Evolutionary conservation across 169 alveolate genomes (phyloP), one percentile per base, ranked within the genome.

Genomic region (Perkinsus olseni): DNA sequence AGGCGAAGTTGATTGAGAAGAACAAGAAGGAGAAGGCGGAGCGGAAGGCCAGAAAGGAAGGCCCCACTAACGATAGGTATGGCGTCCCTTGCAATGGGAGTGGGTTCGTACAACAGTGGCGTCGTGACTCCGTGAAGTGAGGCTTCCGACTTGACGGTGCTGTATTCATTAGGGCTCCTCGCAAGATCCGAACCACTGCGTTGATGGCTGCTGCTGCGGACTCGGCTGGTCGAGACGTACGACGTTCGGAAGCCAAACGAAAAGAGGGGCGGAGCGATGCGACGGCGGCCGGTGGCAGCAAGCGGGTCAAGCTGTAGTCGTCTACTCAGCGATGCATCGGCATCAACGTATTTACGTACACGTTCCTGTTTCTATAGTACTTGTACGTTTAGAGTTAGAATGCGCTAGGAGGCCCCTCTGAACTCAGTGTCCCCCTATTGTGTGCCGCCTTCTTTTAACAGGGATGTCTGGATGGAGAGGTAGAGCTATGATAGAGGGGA

Each of bases 11-110:
- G 82, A 62, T 62, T 62, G 82, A 62, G 34, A 62, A 62, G 82
- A 62, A 62, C 82, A 62, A 62, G 34, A 62, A 62, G 82, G 82
- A 62, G 82, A 62, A 62, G 82, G 82, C 82, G 82, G 82, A 62
- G 82, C 13, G 82, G 34, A 62, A 62, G 82, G 82, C 82, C 31
- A 8, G 34, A 24, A 62, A 62, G 82, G 82, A 62, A 28, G 82
- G 82, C 82, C 82, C 82, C 8, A 24, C 36, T 24, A 62, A 62
- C 82, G 82, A 62, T 24, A 62, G 31, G 82, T 62, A 28, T 6
- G 34, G 82, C 17, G 17, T 6, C 62, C 62, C 62, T 45, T 45
- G 62, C 62, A 45, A 45, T 45, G 17, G 62, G 24, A n/a, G 62
- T 45, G 62, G 6, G 62, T 45, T 45, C 62, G n/a, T n/a, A n/a